Conservation (phyloP, 2,329 filamentous ascomycete genomes). For the Penicillium sp. region DNA sequence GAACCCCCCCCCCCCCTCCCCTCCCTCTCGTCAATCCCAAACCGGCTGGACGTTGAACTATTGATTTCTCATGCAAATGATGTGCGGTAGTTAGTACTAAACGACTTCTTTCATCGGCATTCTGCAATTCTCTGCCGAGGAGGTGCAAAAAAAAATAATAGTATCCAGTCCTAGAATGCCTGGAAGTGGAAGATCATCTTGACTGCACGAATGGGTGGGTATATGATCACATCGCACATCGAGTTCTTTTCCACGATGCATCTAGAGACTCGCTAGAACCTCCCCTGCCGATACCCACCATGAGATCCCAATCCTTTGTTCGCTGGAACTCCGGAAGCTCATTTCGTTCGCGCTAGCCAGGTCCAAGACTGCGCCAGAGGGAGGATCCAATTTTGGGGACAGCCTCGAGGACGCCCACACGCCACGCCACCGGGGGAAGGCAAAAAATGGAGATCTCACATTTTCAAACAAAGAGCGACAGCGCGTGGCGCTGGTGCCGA, state of each 20-base stretch:
- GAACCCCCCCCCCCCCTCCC: neutral
- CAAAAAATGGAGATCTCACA: slow-evolving; percentile 11
- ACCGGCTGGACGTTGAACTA: slow-evolving; percentile 17
- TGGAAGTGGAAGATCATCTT: neutral
- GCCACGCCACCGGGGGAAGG: neutral
- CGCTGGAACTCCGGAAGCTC: slow-evolving; percentile 13
- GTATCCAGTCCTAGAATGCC: neutral
- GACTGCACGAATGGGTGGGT: slow-evolving; percentile 6
- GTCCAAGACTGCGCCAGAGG: neutral
- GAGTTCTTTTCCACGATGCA: slow-evolving; percentile 13
- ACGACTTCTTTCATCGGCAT: neutral
- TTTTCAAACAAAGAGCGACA: slow-evolving; percentile 9
- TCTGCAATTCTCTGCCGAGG: slow-evolving; percentile 1
- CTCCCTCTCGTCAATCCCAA: slow-evolving; percentile 8
- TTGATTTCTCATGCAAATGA: slow-evolving; percentile 13
- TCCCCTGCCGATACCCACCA: slow-evolving; percentile 8
- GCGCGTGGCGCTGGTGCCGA: slow-evolving; percentile 10
- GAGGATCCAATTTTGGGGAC: slow-evolving; percentile 10
- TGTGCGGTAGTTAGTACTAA: slow-evolving; percentile 1
- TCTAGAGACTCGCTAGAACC: slow-evolving; percentile 1
- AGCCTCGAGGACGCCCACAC: neutral
- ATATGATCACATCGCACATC: slow-evolving; percentile 16
- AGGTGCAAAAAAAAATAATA: neutral
- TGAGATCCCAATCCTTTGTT: slow-evolving; percentile 19
- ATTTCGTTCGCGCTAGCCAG: slow-evolving; percentile 12